Percentiles rank a stretch among this genome's conserved stretches.
phyloP scores from a whole-genome alignment of 2,329 filamentous ascomycete genomes.

The Calycina marina region DNA sequence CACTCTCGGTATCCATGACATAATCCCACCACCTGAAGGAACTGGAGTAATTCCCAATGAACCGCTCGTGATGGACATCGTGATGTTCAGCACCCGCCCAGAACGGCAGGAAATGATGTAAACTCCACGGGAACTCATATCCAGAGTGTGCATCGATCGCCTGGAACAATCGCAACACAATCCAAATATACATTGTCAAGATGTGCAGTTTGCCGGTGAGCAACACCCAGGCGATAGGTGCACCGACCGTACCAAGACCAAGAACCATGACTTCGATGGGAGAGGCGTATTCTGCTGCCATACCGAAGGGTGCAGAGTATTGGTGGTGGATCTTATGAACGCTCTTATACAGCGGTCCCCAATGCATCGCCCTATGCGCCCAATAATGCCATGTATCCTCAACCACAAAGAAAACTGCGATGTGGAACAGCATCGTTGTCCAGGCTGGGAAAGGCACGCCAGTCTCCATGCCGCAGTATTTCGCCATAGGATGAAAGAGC shows the following conservation, averaged over 20 bases:
- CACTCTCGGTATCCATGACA: conserved; percentile 82
- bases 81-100: conserved; percentile 97
- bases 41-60: conserved; percentile 95
- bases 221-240: conserved; percentile 70
- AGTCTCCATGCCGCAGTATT: conserved; percentile 79
- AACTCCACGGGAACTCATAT: conserved; percentile 95
- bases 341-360: conserved; percentile 85
- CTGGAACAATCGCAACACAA: conserved; percentile 83
- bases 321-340: conserved; percentile 99
- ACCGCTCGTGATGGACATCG: conserved; percentile 94
- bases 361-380: conserved; percentile 84
- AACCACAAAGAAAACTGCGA: conserved; percentile 84
- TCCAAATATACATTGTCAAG: conserved; percentile 96
- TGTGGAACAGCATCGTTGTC: conserved; percentile 81
- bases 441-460: conserved; percentile 77
- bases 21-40: conserved; percentile 99
- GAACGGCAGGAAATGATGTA: conserved; percentile 92
- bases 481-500: conserved; percentile 95
- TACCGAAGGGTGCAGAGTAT: conserved; percentile 91
- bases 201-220: conserved; percentile 83
- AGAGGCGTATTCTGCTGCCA: conserved; percentile 94
- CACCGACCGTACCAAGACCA: conserved; percentile 70
- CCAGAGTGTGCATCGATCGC: conserved; percentile 95
- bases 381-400: conserved; percentile 99
- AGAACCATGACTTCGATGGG: conserved; percentile 95